Evolutionary conservation across 352 stramenopile species (phyloP).

Genomic region (Pythium plurisporium): DNA sequence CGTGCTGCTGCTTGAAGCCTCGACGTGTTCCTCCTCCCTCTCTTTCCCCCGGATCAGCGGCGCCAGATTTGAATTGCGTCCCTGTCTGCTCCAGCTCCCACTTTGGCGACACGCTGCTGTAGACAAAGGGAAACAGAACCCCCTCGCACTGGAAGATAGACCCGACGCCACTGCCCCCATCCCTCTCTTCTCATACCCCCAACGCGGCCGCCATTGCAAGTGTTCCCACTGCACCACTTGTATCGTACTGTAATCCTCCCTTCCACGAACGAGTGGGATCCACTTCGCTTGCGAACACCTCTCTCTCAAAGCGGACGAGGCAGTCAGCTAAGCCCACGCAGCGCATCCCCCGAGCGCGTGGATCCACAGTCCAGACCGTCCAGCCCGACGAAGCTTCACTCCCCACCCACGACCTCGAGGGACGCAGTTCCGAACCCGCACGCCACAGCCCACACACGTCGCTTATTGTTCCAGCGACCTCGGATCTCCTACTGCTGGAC

Average conservation of each 20-base stretch:
- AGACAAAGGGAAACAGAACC: conserved; percentile 8
- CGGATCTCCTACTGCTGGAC: background rate
- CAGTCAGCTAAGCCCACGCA: conserved; percentile 1
- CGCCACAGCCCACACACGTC: background rate
- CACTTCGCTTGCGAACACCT: conserved; percentile 20
- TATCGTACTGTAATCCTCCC: background rate
- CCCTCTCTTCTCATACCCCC: no score
- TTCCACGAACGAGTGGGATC: conserved; percentile 1
- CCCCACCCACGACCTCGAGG: background rate
- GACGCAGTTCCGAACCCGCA: background rate
- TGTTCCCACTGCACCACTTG: background rate
- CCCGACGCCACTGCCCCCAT: background rate
- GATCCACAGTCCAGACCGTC: background rate
- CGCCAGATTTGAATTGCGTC: background rate
- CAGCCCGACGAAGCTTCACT: background rate
- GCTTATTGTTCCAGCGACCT: no score
- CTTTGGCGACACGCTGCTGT: conserved; percentile 2
- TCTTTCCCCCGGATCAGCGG: background rate
- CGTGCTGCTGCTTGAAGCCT: conserved; percentile 4
- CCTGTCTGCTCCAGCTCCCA: conserved; percentile 11
- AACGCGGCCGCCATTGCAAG: background rate
- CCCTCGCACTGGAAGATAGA: no score
- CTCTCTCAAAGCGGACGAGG: conserved; percentile 6
- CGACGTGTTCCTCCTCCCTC: background rate
- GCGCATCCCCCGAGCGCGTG: background rate